Base-by-base conservation (phyloP, 805 yeast genomes). In the Scheffersomyces stipitis region DNA sequence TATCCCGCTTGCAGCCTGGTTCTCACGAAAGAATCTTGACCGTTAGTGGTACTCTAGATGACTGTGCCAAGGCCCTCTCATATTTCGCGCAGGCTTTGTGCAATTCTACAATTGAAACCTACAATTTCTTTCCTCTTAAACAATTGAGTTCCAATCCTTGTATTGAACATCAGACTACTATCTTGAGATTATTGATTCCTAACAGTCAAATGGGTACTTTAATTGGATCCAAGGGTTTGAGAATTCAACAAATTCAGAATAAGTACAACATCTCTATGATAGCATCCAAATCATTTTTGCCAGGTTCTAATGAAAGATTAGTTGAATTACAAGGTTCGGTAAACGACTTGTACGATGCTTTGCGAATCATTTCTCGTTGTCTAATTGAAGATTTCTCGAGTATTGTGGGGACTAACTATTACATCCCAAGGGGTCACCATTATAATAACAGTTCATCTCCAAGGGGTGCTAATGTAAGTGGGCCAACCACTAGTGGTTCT, bases 151-250 rank as follows among this genome's bases (percentile, higher is more conserved):
- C 74, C 36, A 64, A 77, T 34, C 75, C 80, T 5, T 58, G 71
- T 17, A 64, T 74, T 20, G 73, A 73, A 29, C 80, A 78, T 18
- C 70, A 75, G 33, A 72, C 77, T 24, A 64, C 73, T 4, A 69
- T 78, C 24, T 60, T 88, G 51, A 75, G 96, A 54, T 68, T 89
- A 31, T 68, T 89, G 44, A 73, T 88, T 41, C 88, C 96, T 28
- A 87, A 88, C 60, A 73, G 81, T 34, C 96, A 87, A 58, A 81
- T 88, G 79, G 96, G 96, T 27, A 81, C 95, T 6, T 75, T 89
- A 31, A 88, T 89, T 55, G 96, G 96, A 35, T 79, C 84, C 40
- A 85, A 78, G 42, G 96, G 96, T 36, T 66, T 71, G 9, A 75
- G 89, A 56, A 89, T 89, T 55, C 88, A 86, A 66, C 73, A 82